Evolutionary conservation across 75 land plant species (phyloP).

Genomic region (Isoetes taiwanensis): DNA sequence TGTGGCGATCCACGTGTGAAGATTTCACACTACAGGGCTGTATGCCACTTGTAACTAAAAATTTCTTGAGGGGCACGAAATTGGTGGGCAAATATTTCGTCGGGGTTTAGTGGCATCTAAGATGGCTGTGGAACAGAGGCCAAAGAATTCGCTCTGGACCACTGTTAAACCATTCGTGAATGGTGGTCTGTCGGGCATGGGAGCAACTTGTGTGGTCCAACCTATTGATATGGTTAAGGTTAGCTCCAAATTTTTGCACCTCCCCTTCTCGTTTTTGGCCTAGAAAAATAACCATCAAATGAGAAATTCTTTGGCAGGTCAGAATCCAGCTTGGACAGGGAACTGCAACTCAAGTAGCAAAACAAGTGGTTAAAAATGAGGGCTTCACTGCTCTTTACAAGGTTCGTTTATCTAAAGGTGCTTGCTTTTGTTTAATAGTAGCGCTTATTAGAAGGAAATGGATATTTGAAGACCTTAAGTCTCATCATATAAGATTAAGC

Average conservation of each 20-base stretch:
- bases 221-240: slow-evolving; percentile 97
- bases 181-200: slow-evolving; percentile 81
- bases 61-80: too few species aligned
- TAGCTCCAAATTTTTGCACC: not conserved
- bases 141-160: too few species aligned
- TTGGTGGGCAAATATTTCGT: too few species aligned
- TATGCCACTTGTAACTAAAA: too few species aligned
- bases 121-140: too few species aligned
- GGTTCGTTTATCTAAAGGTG: slow-evolving; percentile 37
- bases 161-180: slow-evolving; percentile 77
- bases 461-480: too few species aligned
- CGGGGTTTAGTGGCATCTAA: too few species aligned
- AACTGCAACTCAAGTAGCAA: slow-evolving; percentile 44
- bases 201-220: slow-evolving; percentile 88
- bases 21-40: too few species aligned
- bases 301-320: slow-evolving; percentile 30
- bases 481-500: too few species aligned
- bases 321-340: slow-evolving; percentile 91
- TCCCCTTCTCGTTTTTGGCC: not conserved
- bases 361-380: slow-evolving; percentile 53
- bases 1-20: too few species aligned
- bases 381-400: slow-evolving; percentile 75
- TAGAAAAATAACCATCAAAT: not conserved
- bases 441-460: too few species aligned
- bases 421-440: too few species aligned